Conservation (phyloP, 1,284 basidiomycete species). For the Taiwanofungus camphoratus region DNA sequence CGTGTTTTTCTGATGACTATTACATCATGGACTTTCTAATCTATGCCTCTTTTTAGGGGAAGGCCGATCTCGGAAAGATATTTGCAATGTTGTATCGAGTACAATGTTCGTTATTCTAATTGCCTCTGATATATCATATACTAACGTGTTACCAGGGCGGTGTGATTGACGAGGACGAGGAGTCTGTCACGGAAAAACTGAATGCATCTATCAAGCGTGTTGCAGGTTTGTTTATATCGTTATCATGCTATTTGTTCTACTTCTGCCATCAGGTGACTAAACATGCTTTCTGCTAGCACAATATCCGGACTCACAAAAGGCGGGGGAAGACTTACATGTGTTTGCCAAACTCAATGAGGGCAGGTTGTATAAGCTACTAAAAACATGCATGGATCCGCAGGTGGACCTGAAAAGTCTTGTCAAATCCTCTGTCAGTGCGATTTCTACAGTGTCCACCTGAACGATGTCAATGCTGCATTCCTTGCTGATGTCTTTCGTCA, state of each 20-base stretch:
- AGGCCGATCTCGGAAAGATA: slow-evolving; percentile 64
- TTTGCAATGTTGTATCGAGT: slow-evolving; percentile 63
- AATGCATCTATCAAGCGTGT: slow-evolving; percentile 51
- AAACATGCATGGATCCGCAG: slow-evolving; percentile 77
- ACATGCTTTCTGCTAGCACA: slow-evolving; percentile 29
- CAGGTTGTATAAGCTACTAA: slow-evolving; percentile 81
- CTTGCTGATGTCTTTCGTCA: slow-evolving; percentile 3
- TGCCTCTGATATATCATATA: not conserved
- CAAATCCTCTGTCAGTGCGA: slow-evolving; percentile 63
- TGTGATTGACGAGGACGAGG: slow-evolving; percentile 76
- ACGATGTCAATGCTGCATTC: not conserved
- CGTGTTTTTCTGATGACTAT: not conserved
- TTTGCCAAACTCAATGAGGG: slow-evolving; percentile 89
- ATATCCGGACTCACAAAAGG: slow-evolving; percentile 72
- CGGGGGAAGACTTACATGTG: slow-evolving; percentile 69
- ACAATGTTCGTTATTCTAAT: slow-evolving; percentile 59
- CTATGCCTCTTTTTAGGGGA: slow-evolving; percentile 1
- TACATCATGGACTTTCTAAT: not conserved
- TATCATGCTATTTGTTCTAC: slow-evolving; percentile 9
- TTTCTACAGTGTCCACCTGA: not conserved
- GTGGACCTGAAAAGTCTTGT: slow-evolving; percentile 78
- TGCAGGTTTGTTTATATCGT: slow-evolving; percentile 40
- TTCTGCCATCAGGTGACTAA: slow-evolving; percentile 11
- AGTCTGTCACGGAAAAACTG: slow-evolving; percentile 51
- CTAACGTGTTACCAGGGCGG: slow-evolving; percentile 57